A percentile compares a stretch with the other conserved stretches of the same genome.
Evolutionary conservation across 129 eudicot species (phyloP).

Genomic region (Artemisia argyi): DNA sequence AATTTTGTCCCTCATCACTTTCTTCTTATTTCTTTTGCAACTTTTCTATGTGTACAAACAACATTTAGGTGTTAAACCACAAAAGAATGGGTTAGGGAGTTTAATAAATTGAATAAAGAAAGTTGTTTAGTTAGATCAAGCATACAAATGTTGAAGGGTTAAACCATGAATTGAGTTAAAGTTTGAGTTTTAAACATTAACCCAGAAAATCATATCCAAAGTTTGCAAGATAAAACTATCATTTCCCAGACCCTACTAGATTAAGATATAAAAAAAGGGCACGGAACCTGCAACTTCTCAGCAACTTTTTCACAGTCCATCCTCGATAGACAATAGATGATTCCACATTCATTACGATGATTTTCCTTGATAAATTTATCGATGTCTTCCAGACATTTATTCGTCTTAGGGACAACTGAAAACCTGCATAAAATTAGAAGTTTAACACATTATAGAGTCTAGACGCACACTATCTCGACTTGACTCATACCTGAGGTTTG

Average conservation of each 20-base stretch:
- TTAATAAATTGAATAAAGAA: too few relatives aligned
- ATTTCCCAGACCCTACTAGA: neutral
- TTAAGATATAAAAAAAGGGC: neutral
- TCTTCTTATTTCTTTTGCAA: too few relatives aligned
- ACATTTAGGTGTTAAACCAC: too few relatives aligned
- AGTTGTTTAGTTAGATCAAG: too few relatives aligned
- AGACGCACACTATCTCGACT: constrained; percentile 14
- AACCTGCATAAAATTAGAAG: constrained; percentile 53
- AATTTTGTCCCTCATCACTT: too few relatives aligned
- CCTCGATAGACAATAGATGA: constrained; percentile 94
- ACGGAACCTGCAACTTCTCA: constrained; percentile 74
- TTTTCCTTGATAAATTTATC: constrained; percentile 67
- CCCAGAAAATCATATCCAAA: neutral
- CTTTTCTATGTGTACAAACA: too few relatives aligned
- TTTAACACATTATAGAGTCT: constrained; percentile 8
- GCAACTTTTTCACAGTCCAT: constrained; percentile 99
- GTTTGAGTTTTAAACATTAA: too few relatives aligned
- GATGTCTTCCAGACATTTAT: constrained; percentile 93
- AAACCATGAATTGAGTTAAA: too few relatives aligned
- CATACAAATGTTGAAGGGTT: too few relatives aligned
- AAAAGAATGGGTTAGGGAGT: too few relatives aligned
- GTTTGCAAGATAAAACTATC: constrained; percentile 10
- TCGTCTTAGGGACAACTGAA: constrained; percentile 81
- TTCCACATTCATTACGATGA: constrained; percentile 84
- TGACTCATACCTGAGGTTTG: constrained; percentile 64